Percentiles rank a stretch among this genome's conserved stretches.
Conservation (phyloP, 2,329 filamentous ascomycete genomes). For the Cadophora gregata region DNA sequence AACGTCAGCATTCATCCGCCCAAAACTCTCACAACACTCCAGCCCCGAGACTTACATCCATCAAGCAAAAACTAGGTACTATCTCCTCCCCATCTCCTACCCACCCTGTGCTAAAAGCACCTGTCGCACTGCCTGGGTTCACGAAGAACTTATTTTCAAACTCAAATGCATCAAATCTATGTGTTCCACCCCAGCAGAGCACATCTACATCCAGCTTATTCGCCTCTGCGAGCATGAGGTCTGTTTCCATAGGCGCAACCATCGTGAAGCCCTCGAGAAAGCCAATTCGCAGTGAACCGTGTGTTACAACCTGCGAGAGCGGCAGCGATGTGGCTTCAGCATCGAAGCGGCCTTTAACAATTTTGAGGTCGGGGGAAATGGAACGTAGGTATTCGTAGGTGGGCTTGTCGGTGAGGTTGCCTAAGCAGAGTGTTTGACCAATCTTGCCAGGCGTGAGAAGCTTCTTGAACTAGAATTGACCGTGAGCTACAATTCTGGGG, state of each 20-base stretch:
- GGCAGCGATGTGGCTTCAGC: conserved; percentile 70
- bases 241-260: conserved; percentile 67
- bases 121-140: conserved; percentile 71
- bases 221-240: conserved; percentile 70
- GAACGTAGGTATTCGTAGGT: conserved; percentile 82
- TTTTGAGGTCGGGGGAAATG: conserved; percentile 74
- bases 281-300: conserved; percentile 68
- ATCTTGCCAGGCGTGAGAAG: conserved; percentile 85
- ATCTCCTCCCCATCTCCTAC: conserved; percentile 70
- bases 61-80: conserved; percentile 91
- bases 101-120: conserved; percentile 65
- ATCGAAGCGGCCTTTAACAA: conserved; percentile 71
- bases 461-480: conserved; percentile 73
- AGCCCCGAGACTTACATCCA: conserved; percentile 77
- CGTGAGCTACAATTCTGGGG: conserved; percentile 24
- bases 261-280: conserved; percentile 73
- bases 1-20: conserved; percentile 35
- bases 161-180: conserved; percentile 73
- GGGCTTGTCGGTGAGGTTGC: conserved; percentile 79
- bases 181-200: conserved; percentile 71
- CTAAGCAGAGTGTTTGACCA: conserved; percentile 79
- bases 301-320: conserved; percentile 69
- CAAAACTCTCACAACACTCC: neutral
- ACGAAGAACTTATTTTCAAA: conserved; percentile 79
- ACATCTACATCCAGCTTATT: conserved; percentile 73